Evolutionary conservation across 2,329 filamentous ascomycete species (phyloP), one percentile per base, ranked within the genome.

Genomic region (Acephala macrosclerotiorum): DNA sequence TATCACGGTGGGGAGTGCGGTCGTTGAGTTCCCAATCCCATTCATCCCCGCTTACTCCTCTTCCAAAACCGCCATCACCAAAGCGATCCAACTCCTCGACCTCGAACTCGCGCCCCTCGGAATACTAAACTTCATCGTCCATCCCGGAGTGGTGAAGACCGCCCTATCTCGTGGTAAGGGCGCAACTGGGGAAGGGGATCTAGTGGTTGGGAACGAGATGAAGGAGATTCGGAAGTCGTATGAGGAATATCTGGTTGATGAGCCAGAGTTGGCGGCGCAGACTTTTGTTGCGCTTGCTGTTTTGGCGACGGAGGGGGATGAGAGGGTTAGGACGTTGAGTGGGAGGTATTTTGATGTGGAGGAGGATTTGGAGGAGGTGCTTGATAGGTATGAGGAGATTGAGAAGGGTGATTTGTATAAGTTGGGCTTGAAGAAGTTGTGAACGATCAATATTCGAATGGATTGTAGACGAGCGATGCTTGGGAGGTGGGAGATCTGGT

Each of bases 281-380:
- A 63, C 36, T 36, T 60, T 68, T 53, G 66, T 68, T 11, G 42
- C 60, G 29, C 60, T 68, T 53, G 47, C 60, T 38, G 57, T 47
- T 18, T 53, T 61, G 33, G 45, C 26, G 14, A 29, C 33, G 22
- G 36, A 42, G 26, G 51, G 29, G 35, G 47, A 66, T 61, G 57
- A 60, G 57, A 42, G 57, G 22, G 47, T 55, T 1, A 55, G 22
- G 60, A n/a, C 36, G 22, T 47, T 68, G 25, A 65, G 58, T 47
- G 63, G 63, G 2, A 61, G 63, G 25, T 68, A 58, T 38, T 58
- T 40, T 9, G 58, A 66, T 58, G 26, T 58, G 16, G 35, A 60
- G 47, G 63, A 63, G 16, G 63, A 68, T 55, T 61, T 82, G 1
- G 78, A 77, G 40, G 55, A 66, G 53, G 29, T 66, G 12, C 16